Percentiles rank a stretch among this genome's conserved stretches.
phyloP scores from a whole-genome alignment of 2,329 filamentous ascomycete species.

The Setomelanomma holmii region DNA sequence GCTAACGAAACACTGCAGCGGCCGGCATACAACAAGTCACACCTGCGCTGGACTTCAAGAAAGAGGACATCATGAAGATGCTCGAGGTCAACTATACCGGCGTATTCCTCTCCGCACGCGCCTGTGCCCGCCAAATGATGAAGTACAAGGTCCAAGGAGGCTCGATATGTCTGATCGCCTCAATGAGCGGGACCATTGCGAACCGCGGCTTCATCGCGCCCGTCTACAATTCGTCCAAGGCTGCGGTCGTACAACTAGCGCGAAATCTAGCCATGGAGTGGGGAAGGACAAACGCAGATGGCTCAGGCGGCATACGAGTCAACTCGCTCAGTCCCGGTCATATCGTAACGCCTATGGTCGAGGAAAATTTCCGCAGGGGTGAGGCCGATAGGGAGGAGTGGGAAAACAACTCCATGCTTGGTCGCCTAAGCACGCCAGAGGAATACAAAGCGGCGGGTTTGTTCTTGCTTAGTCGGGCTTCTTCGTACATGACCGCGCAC shows the following conservation, averaged over 20 bases:
- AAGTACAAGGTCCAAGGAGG: slow-evolving; percentile 62
- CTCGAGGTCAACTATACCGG: slow-evolving; percentile 66
- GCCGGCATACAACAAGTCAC: slow-evolving; percentile 82
- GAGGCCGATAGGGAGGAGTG: slow-evolving; percentile 70
- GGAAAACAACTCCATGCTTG: slow-evolving; percentile 85
- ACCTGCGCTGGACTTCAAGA: slow-evolving; percentile 75
- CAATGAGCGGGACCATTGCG: slow-evolving; percentile 67
- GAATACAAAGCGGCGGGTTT: slow-evolving; percentile 45
- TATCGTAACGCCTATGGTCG: slow-evolving; percentile 82
- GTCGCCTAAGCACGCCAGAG: slow-evolving; percentile 40
- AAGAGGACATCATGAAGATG: slow-evolving; percentile 65
- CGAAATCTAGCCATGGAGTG: slow-evolving; percentile 76
- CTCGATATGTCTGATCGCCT: slow-evolving; percentile 67
- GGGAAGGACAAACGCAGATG: slow-evolving; percentile 52
- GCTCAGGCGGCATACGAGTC: slow-evolving; percentile 72
- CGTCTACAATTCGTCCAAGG: slow-evolving; percentile 79
- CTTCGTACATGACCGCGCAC: slow-evolving; percentile 47
- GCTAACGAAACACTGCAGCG: slow-evolving; percentile 45
- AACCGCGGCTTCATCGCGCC: slow-evolving; percentile 68
- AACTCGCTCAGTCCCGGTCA: slow-evolving; percentile 82
- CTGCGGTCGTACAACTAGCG: slow-evolving; percentile 73
- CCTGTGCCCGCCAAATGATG: slow-evolving; percentile 67
- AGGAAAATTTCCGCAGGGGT: slow-evolving; percentile 74
- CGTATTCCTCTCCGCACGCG: slow-evolving; percentile 66
- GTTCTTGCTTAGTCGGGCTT: slow-evolving; percentile 45